Evolutionary conservation across 148 eudicot genomes (phyloP), one percentile per base, ranked within the genome.

Genomic region (Arctostaphylos glauca): DNA sequence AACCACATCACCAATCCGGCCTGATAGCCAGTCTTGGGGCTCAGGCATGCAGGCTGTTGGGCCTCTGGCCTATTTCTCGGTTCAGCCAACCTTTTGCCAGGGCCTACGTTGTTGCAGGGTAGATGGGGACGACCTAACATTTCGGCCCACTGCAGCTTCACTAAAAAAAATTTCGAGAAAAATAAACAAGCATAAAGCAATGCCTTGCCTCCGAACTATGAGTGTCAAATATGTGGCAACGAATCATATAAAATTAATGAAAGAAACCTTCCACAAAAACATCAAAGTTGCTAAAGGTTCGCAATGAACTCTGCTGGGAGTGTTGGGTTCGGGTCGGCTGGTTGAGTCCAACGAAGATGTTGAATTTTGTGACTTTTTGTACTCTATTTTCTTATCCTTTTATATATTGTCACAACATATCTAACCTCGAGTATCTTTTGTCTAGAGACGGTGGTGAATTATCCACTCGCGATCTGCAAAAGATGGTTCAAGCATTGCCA

Each of bases 381-480:
- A 44, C 23, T 47, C 16, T 3, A 12, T 71, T 43, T 72, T 48
- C 48, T 25, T 66, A 49, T 80, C 47, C 55, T 13, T 13, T 43
- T 56, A 5, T 47, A 19, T 8, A 6, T 52, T 67, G 16, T 70
- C 60, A 66, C 41, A 5, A 44, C 55, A 52, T 60, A 79, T 81
- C 81, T 86, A 60, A 86, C 78, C 72, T 73, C 18, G 44, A 9
- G 60, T 31, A 13, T 31, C 46, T 64, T 83, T 78, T 73, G 21
- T 46, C 64, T 83, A 94, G 98, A 89, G 92, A 89, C 82, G 91
- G 94, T 79, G 92, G 90, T 84, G 92, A 89, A 55, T 81, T 96
- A 83, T 96, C 98, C 41, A 94, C 98, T 64, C 94, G 96, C 48
- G 98, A 96, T 83, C 88, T 96, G 93, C 98, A 96, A 85, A 94